These are phyloP conservation scores for Mixia osmundae DNA, from an alignment of 1,284 basidiomycete species.

Conservation along the genomic window DNA sequence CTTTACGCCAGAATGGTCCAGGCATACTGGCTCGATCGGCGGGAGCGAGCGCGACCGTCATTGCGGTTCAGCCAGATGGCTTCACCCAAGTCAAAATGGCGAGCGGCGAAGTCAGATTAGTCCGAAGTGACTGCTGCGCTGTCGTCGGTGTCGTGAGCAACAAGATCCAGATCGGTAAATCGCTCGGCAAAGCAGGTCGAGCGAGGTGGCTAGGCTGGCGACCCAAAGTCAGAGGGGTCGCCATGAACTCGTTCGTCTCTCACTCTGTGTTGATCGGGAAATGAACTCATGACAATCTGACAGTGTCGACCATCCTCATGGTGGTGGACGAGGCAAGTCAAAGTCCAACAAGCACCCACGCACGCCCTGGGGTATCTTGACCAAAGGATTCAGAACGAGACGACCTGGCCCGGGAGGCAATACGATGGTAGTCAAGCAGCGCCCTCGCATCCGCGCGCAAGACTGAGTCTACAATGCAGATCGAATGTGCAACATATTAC, in stretches of 20 bases:
- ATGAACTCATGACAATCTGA: background rate
- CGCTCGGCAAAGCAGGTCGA: constrained; percentile 77
- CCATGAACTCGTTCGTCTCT: constrained; percentile 71
- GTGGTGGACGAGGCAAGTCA: constrained; percentile 76
- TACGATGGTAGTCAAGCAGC: constrained; percentile 74
- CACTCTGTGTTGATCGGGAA: background rate
- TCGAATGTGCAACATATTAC: no score
- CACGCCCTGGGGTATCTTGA: constrained; percentile 73
- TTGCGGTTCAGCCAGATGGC: constrained; percentile 34
- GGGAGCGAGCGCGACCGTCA: constrained; percentile 60
- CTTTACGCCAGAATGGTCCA: constrained; percentile 48
- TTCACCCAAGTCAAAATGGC: constrained; percentile 70
- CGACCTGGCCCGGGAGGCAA: constrained; percentile 60
- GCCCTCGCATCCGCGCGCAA: no score
- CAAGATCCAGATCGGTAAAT: constrained; percentile 60
- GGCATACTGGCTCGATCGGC: constrained; percentile 72
- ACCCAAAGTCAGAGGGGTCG: constrained; percentile 82
- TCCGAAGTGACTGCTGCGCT: constrained; percentile 60
- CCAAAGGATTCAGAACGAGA: constrained; percentile 77
- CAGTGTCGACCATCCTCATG: constrained; percentile 10
- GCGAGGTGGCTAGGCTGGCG: constrained; percentile 65
- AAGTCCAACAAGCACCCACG: constrained; percentile 87
- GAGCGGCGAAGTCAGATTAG: constrained; percentile 74
- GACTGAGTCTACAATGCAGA: no score
- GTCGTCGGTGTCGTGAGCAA: constrained; percentile 86